These are phyloP conservation scores for Arachis stenosperma DNA, from an alignment of 306 rosid species.

Conservation along the genomic window DNA sequence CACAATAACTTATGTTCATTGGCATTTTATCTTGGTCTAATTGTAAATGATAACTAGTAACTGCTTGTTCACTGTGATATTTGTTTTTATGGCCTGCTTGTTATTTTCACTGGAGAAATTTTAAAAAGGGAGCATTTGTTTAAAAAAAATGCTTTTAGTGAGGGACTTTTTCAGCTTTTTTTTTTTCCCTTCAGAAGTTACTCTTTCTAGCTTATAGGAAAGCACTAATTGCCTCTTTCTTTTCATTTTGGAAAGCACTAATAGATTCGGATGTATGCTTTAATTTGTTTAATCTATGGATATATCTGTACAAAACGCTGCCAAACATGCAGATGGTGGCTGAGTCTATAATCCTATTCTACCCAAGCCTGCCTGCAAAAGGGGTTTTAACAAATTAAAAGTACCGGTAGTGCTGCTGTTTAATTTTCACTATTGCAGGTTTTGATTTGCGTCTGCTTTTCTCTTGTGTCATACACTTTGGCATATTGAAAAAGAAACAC, in stretches of 20 bases:
- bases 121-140: not conserved
- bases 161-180: not conserved
- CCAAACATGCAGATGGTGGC: too few species aligned
- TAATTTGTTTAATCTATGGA: too few species aligned
- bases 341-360: too few species aligned
- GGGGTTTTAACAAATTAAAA: too few species aligned
- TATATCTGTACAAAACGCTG: too few species aligned
- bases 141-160: not conserved
- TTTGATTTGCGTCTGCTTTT: too few species aligned
- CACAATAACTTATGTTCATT: slow-evolving; percentile 1
- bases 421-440: too few species aligned
- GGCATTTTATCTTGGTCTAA: slow-evolving; percentile 7
- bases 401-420: too few species aligned
- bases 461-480: too few species aligned
- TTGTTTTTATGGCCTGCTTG: slow-evolving; percentile 3
- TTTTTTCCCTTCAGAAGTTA: not conserved
- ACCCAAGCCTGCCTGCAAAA: too few species aligned
- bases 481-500: too few species aligned
- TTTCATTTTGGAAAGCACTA: not conserved
- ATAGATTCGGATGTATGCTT: too few species aligned
- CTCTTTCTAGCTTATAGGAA: not conserved
- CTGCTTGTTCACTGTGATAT: slow-evolving; percentile 25
- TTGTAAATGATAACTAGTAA: slow-evolving; percentile 16
- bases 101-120: slow-evolving; percentile 23
- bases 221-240: not conserved